phyloP scores from a whole-genome alignment of 768 basidiomycete species.

The Kockovaella imperatae region DNA sequence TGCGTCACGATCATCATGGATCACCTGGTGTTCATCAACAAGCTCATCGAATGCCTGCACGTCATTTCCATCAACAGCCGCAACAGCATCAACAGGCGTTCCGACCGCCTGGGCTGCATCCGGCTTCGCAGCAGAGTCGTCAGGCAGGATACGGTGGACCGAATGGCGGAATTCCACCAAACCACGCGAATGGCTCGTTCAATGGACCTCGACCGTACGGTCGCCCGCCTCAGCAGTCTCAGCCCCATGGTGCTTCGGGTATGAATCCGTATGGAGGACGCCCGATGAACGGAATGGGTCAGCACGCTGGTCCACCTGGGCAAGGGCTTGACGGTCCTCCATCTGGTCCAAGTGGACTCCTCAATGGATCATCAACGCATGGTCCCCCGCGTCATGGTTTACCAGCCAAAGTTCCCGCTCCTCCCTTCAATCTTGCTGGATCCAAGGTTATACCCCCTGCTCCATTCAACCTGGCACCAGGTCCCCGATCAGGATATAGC shows the following conservation, averaged over 20 bases:
- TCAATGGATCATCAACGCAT: neutral
- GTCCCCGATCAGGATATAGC: no score
- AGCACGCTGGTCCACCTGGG: no score
- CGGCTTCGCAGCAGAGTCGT: neutral
- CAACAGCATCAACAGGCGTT: neutral
- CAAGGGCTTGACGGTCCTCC: no score
- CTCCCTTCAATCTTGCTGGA: neutral
- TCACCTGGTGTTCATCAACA: constrained; percentile 8
- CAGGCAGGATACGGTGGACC: neutral
- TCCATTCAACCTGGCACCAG: no score
- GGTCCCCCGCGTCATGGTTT: neutral
- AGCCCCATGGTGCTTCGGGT: neutral
- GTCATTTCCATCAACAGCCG: neutral
- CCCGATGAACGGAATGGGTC: neutral
- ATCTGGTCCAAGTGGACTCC: neutral
- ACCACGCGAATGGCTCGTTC: neutral
- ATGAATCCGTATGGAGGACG: neutral
- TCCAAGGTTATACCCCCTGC: no score
- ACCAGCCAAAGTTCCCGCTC: neutral
- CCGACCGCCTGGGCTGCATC: neutral
- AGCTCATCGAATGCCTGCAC: neutral
- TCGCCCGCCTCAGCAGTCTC: neutral
- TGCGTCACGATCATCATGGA: constrained; percentile 8
- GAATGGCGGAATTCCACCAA: neutral
- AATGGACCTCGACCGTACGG: no score